A percentile compares a stretch with the other conserved stretches of the same genome.
These are phyloP conservation scores for Trametes pubescens DNA, from an alignment of 1,284 basidiomycete genomes.

Conservation along the genomic window DNA sequence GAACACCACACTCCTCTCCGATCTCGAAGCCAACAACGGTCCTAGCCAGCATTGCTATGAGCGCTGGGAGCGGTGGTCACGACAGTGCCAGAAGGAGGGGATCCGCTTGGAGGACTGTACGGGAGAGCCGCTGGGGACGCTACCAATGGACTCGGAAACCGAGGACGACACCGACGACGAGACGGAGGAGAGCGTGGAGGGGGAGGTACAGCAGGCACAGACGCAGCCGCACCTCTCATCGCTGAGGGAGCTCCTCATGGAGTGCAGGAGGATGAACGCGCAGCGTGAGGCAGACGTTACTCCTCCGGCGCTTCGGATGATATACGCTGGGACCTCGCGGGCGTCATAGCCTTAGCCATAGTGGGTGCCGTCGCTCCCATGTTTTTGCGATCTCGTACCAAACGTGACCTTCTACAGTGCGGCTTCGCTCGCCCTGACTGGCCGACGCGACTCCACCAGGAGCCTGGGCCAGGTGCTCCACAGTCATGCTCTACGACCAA, in stretches of 20 bases:
- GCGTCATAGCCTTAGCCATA: constrained; percentile 17
- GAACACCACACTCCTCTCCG: constrained; percentile 59
- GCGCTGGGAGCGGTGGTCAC: constrained; percentile 78
- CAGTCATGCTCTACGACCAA: constrained; percentile 16
- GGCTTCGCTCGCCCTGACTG: constrained; percentile 2
- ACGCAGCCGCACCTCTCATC: constrained; percentile 46
- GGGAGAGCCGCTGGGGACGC: constrained; percentile 60
- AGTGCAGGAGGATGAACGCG: constrained; percentile 55
- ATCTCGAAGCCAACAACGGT: constrained; percentile 62
- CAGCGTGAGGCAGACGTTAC: constrained; percentile 29
- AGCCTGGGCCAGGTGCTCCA: constrained; percentile 1
- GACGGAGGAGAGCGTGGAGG: constrained; percentile 34
- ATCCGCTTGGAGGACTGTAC: constrained; percentile 75
- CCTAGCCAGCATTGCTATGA: constrained; percentile 55
- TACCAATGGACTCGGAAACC: constrained; percentile 53
- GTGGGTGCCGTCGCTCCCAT: constrained; percentile 13
- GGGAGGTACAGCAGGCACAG: constrained; percentile 37
- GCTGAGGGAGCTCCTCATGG: constrained; percentile 55
- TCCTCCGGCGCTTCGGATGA: constrained; percentile 28
- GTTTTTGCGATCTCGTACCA: not conserved
- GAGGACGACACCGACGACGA: constrained; percentile 46
- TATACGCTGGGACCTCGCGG: constrained; percentile 27
- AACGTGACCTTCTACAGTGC: not conserved
- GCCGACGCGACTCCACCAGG: not conserved
- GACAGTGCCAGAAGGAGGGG: constrained; percentile 52